Evolutionary conservation across 2,329 filamentous ascomycete species (phyloP).

Genomic region (Bipolaris victoriae): DNA sequence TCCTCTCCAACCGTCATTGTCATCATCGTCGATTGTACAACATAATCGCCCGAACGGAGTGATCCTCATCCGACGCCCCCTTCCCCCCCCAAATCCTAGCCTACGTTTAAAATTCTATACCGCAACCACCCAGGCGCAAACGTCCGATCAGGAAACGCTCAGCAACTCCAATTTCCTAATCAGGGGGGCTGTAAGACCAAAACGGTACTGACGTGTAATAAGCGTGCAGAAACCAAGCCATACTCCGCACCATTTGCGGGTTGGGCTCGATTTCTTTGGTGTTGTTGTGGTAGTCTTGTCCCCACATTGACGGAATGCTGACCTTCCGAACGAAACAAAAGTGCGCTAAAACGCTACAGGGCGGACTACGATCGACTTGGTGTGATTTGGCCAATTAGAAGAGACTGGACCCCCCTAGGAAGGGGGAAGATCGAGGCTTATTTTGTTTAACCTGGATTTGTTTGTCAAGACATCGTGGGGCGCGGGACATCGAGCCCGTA

Average conservation of each 20-base stretch:
- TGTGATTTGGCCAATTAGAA: background rate
- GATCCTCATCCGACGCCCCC: background rate
- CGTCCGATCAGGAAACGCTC: background rate
- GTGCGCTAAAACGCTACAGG: constrained; percentile 4
- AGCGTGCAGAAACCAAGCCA: background rate
- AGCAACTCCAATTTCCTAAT: background rate
- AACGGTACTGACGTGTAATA: background rate
- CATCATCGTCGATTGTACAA: too few relatives aligned
- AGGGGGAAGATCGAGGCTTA: too few relatives aligned
- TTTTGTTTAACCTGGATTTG: too few relatives aligned
- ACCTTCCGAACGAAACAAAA: constrained; percentile 2
- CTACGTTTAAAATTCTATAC: background rate
- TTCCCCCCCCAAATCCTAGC: background rate
- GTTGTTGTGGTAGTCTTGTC: background rate
- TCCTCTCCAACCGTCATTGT: too few relatives aligned
- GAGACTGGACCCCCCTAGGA: background rate
- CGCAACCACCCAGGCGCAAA: background rate
- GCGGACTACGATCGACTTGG: background rate
- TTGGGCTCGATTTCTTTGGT: background rate
- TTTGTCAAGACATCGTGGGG: too few relatives aligned
- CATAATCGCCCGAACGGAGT: background rate
- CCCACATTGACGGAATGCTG: constrained; percentile 5
- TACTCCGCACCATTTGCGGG: constrained; percentile 3
- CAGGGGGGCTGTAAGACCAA: background rate
- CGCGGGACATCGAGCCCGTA: too few relatives aligned